Base-by-base conservation (phyloP, 1,284 basidiomycete species). In the Apiotrichum brassicae region DNA sequence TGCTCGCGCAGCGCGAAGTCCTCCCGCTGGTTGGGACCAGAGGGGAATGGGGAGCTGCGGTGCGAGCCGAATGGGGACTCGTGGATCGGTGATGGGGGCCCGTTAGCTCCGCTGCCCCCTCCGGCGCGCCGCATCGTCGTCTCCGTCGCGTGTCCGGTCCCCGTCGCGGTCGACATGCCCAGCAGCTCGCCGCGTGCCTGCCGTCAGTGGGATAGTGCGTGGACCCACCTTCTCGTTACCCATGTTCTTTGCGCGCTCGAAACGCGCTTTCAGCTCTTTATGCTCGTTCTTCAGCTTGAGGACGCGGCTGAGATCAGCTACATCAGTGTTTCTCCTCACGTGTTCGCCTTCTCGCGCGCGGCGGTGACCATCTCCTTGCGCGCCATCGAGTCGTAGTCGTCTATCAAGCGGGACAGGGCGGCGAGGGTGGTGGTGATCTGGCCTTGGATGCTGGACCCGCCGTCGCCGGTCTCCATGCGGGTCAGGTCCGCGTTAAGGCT, bases 331-430 rank as follows among this genome's bases (percentile, higher is more conserved):
- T n/a, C n/a, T n/a, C n/a, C 82, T 64, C 65, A 92, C 89, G 87
- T 85, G 67, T 86, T 79, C 0, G 91, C 93, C 74, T 97, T 97
- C 76, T 94, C 91, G 68, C 90, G 83, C 73, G 94, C 94, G 35
- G 86, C 84, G 60, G 88, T 89, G 46, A 94, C 87, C 64, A 95
- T 89, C 71, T 97, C 92, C 57, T 91, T 80, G 75, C 85, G 87
- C 1, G 87, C 88, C 87, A 97, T 91, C 12, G 87, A 85, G 65
- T 95, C 92, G 66, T 94, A 97, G 66, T 97, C 93, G 61, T 95
- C 91, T 57, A 95, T 83, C 48, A 93, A 89, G 49, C 92, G 77
- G 48, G 87, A 83, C 78, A 97, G 84, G 2, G 89, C 90, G n/a
- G 88, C 81, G 18, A 97, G 77, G 14, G 89, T 91, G 24, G 92